Percentiles rank a stretch among this genome's conserved stretches.
Evolutionary conservation across 2,329 filamentous ascomycete species (phyloP).

Genomic region (Colletotrichum sp.): DNA sequence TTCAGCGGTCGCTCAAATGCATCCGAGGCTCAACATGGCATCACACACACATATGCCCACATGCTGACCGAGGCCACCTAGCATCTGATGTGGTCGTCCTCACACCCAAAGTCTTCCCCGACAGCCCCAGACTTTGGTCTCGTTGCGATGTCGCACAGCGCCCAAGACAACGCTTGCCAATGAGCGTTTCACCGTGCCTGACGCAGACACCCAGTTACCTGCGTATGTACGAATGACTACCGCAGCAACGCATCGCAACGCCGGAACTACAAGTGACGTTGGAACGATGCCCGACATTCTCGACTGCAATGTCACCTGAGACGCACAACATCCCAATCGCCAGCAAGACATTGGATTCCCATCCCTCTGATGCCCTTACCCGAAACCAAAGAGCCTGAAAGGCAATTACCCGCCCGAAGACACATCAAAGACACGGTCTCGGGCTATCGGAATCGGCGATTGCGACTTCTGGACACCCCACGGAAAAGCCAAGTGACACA

Average conservation of each 20-base stretch:
- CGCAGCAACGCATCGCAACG: background rate
- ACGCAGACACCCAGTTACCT: background rate
- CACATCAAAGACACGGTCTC: background rate
- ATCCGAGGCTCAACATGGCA: background rate
- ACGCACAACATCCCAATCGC: background rate
- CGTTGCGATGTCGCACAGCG: background rate
- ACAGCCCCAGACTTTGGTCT: background rate
- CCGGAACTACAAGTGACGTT: background rate
- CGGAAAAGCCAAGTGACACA: background rate
- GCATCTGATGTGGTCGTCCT: background rate
- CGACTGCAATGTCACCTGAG: background rate
- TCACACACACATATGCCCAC: background rate
- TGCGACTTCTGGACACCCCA: background rate
- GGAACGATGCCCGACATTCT: background rate
- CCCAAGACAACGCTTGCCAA: constrained; percentile 8
- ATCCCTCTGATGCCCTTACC: background rate
- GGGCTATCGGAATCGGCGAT: background rate
- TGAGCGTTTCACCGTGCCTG: constrained; percentile 5
- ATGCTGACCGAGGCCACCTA: background rate
- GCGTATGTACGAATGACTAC: background rate
- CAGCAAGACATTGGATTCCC: background rate
- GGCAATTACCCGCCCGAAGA: background rate
- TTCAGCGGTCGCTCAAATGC: background rate
- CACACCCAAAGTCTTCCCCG: background rate
- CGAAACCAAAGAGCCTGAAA: background rate